phyloP scores from a whole-genome alignment of 2,329 filamentous ascomycete genomes.

The Colletotrichum echinochloae region DNA sequence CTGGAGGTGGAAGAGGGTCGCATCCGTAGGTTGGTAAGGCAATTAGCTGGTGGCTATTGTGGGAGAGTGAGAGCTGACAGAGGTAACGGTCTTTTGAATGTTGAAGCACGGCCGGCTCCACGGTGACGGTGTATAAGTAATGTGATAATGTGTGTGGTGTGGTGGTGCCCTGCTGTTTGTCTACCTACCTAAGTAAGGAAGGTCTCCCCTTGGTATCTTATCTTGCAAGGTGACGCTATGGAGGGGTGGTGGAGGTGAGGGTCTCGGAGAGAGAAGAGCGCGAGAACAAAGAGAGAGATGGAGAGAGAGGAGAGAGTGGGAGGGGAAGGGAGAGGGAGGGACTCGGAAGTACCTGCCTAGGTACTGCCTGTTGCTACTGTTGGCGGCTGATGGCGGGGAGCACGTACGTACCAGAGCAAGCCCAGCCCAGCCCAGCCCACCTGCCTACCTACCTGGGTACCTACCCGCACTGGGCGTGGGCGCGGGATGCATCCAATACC shows the following conservation, averaged over 20 bases:
- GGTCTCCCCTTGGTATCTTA: constrained; percentile 35
- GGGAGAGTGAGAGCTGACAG: not conserved
- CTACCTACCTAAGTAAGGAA: constrained; percentile 26
- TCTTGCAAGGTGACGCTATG: constrained; percentile 13
- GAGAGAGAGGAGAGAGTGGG: not conserved
- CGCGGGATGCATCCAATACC: constrained; percentile 5
- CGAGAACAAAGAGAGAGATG: not conserved
- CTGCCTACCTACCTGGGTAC: not conserved
- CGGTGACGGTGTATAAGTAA: constrained; percentile 2
- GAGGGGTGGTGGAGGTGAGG: constrained; percentile 15
- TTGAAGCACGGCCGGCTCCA: constrained; percentile 1
- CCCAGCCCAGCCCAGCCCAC: constrained; percentile 7
- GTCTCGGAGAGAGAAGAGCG: not conserved
- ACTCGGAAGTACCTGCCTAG: constrained; percentile 2
- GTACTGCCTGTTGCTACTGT: not conserved
- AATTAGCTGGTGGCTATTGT: not conserved
- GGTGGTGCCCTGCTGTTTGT: constrained; percentile 4
- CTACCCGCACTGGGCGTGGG: constrained; percentile 28
- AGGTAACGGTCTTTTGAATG: not conserved
- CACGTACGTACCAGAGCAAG: constrained; percentile 32
- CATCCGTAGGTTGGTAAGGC: not conserved
- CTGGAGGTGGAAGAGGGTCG: not conserved
- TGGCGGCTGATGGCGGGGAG: constrained; percentile 16
- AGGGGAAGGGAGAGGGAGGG: not conserved
- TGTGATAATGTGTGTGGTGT: not conserved